These are phyloP conservation scores for Monosporascus sp. DNA, from an alignment of 2,329 filamentous ascomycete genomes.

Conservation along the genomic window DNA sequence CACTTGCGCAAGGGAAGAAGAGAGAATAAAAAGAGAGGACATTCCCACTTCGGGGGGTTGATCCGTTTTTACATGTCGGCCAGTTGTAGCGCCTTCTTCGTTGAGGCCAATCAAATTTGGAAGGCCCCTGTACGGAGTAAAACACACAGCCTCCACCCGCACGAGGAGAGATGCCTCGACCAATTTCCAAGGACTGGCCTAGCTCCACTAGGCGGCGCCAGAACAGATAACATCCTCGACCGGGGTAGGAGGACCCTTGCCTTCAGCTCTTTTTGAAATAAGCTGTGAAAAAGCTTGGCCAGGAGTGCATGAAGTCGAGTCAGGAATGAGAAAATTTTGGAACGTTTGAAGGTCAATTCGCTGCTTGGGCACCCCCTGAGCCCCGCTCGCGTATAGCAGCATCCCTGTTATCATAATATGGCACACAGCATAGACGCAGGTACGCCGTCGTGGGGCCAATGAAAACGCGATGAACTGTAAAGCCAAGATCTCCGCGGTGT, in stretches of 20 bases:
- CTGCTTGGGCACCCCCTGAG: slow-evolving; percentile 17
- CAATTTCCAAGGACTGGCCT: slow-evolving; percentile 13
- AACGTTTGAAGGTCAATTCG: background rate
- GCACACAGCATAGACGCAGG: slow-evolving; percentile 20
- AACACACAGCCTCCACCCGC: slow-evolving; percentile 8
- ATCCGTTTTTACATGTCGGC: slow-evolving; percentile 16
- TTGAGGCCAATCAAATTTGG: slow-evolving; percentile 1
- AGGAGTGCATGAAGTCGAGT: too few relatives aligned
- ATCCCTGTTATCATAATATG: background rate
- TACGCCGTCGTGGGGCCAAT: slow-evolving; percentile 26
- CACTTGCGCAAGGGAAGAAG: slow-evolving; percentile 16
- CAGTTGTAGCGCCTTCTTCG: slow-evolving; percentile 1
- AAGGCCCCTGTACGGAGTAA: slow-evolving; percentile 5
- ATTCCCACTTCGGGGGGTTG: slow-evolving; percentile 9
- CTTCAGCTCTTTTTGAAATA: too few relatives aligned
- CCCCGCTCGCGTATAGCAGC: slow-evolving; percentile 1
- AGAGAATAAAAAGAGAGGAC: slow-evolving; percentile 15
- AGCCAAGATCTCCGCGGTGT: slow-evolving; percentile 6
- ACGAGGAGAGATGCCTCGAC: slow-evolving; percentile 6
- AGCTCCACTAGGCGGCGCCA: slow-evolving; percentile 13
- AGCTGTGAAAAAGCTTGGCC: too few relatives aligned
- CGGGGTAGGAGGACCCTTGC: background rate
- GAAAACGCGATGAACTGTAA: slow-evolving; percentile 1
- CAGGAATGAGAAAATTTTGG: too few relatives aligned
- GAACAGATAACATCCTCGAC: background rate